Evolutionary conservation across 306 rosid genomes (phyloP).

Genomic region (Begonia loranthoides): DNA sequence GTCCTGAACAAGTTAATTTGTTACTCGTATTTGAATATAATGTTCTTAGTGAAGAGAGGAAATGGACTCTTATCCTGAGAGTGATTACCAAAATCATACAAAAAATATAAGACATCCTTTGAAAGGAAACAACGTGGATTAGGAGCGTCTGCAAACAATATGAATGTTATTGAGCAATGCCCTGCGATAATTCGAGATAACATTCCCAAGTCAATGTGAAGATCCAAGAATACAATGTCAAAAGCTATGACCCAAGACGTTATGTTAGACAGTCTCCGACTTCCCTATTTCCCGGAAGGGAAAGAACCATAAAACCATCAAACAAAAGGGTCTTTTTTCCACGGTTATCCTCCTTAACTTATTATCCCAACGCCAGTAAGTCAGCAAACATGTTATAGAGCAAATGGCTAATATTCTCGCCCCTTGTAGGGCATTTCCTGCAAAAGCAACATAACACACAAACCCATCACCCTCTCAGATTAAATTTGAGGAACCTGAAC

Average conservation of each 20-base stretch:
- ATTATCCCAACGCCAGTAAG: not conserved
- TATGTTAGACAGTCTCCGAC: not conserved
- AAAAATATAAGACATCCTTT: not conserved
- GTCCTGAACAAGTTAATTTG: too few relatives aligned
- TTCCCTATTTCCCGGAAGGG: not conserved
- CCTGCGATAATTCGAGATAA: not conserved
- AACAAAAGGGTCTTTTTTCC: not conserved
- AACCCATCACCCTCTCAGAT: not conserved
- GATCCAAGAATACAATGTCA: not conserved
- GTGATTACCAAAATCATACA: too few relatives aligned
- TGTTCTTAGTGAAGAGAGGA: not conserved
- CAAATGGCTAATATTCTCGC: constrained; percentile 43
- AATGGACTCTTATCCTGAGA: too few relatives aligned
- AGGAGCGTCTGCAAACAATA: not conserved
- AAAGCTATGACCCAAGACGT: not conserved
- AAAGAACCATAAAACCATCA: too few relatives aligned
- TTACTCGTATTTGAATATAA: not conserved
- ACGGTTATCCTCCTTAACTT: constrained; percentile 1
- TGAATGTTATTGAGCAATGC: not conserved
- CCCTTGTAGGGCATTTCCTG: constrained; percentile 86
- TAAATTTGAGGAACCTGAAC: not conserved
- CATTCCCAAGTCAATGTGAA: not conserved
- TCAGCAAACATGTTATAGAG: constrained; percentile 8
- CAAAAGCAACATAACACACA: constrained; percentile 2
- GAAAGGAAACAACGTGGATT: not conserved